These are phyloP conservation scores for Styphnolobium japonicum DNA, from an alignment of 306 rosid species.

Conservation along the genomic window DNA sequence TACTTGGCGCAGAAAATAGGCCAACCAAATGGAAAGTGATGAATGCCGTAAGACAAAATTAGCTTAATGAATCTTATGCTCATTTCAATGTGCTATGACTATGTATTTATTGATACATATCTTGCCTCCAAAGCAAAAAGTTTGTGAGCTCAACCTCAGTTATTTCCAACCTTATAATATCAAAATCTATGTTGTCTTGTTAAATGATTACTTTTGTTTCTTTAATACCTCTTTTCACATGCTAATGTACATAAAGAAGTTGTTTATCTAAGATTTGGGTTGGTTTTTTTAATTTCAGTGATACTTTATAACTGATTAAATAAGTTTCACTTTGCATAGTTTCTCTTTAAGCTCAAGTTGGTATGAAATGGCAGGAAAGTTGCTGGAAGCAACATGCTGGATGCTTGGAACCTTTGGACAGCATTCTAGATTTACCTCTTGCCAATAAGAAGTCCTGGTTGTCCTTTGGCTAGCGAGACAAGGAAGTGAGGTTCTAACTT, in stretches of 20 bases:
- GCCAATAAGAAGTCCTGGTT: constrained; percentile 43
- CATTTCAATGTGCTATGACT: not conserved
- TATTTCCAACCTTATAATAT: not conserved
- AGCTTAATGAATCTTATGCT: not conserved
- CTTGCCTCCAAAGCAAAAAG: too few species aligned
- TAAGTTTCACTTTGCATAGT: not conserved
- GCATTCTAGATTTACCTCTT: constrained; percentile 65
- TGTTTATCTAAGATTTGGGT: not conserved
- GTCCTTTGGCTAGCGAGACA: constrained; percentile 24
- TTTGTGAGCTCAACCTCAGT: not conserved
- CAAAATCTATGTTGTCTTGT: not conserved
- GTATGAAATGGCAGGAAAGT: constrained; percentile 63
- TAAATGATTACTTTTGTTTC: not conserved
- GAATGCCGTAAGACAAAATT: not conserved
- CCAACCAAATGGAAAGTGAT: not conserved
- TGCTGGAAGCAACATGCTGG: constrained; percentile 77
- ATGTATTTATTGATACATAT: too few species aligned
- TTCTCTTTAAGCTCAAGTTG: constrained; percentile 5
- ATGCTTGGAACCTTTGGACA: constrained; percentile 79
- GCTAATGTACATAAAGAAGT: not conserved
- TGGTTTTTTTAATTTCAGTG: not conserved
- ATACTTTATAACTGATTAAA: not conserved
- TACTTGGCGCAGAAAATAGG: not conserved
- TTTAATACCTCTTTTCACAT: not conserved
- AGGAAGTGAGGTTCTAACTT: constrained; percentile 38